Conservation (phyloP, 805 yeast genomes). For the Saccharomyces cerevisiae region DNA sequence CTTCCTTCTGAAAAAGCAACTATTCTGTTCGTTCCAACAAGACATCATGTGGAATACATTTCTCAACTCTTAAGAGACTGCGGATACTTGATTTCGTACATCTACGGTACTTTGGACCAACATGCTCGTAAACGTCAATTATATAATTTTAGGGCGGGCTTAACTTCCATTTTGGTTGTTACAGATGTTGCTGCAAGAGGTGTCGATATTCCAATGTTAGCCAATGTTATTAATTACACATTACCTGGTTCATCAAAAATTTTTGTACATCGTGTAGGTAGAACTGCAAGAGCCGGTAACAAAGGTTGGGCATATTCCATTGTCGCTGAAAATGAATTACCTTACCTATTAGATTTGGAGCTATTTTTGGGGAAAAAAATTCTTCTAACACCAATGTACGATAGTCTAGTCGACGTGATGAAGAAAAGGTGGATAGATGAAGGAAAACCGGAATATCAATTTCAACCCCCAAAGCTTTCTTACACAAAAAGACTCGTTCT, state of each 20-base stretch:
- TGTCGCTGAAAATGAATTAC: conserved; percentile 75
- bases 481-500: conserved; percentile 72
- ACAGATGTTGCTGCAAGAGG: conserved; percentile 99
- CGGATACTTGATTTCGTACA: conserved; percentile 82
- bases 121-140: conserved; percentile 87
- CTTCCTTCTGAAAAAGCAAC: conserved; percentile 83
- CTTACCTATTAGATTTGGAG: conserved; percentile 85
- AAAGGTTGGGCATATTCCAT: conserved; percentile 96
- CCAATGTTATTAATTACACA: conserved; percentile 87
- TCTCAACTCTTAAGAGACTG: conserved; percentile 59
- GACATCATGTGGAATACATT: conserved; percentile 94
- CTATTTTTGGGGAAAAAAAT: conserved; percentile 81
- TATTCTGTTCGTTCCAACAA: conserved; percentile 90
- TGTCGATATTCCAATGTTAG: conserved; percentile 93
- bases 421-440: conserved; percentile 38
- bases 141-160: conserved; percentile 74
- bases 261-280: conserved; percentile 94
- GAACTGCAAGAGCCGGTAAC: conserved; percentile 99
- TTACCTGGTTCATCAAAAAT: conserved; percentile 89
- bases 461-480: conserved; percentile 48
- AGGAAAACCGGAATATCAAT: conserved; percentile 32
- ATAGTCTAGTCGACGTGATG: conserved; percentile 47
- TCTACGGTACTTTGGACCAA: conserved; percentile 92
- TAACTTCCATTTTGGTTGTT: conserved; percentile 81
- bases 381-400: conserved; percentile 59